phyloP scores from a whole-genome alignment of 345 rosid genomes.

The Syzygium jambos region DNA sequence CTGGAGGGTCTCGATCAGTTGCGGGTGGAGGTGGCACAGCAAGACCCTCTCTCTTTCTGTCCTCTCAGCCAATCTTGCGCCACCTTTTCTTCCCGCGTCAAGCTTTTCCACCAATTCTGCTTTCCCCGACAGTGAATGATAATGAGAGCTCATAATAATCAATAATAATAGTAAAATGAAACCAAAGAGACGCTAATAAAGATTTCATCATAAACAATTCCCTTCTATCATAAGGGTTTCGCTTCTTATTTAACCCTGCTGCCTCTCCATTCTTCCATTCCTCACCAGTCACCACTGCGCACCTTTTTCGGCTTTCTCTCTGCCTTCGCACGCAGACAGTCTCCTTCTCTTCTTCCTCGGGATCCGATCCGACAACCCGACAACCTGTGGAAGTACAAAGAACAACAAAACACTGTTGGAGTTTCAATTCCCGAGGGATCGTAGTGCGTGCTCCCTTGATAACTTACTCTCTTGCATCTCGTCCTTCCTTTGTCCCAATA shows the following conservation, averaged over 20 bases:
- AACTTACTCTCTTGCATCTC: neutral
- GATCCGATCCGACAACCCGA: conserved; percentile 38
- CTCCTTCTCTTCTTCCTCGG: conserved; percentile 11
- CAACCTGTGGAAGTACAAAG: neutral
- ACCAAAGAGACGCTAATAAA: neutral
- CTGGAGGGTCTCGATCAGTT: conserved; percentile 34
- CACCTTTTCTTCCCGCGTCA: conserved; percentile 27
- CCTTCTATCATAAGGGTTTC: conserved; percentile 27
- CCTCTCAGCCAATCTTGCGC: conserved; percentile 22
- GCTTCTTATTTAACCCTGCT: conserved; percentile 26
- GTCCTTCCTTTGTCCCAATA: neutral
- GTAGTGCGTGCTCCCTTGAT: neutral
- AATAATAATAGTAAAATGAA: conserved; percentile 2
- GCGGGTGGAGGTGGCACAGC: conserved; percentile 34
- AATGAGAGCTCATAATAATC: conserved; percentile 28
- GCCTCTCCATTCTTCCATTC: conserved; percentile 20
- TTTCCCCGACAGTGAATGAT: conserved; percentile 26
- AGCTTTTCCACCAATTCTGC: conserved; percentile 57
- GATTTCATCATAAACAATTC: neutral
- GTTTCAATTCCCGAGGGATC: conserved; percentile 31
- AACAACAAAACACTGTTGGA: neutral
- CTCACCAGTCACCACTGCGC: conserved; percentile 8
- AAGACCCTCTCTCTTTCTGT: neutral
- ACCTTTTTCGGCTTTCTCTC: neutral
- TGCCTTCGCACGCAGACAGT: neutral